Conservation (phyloP, 2,329 filamentous ascomycete species). For the Pseudogymnoascus verrucosus region DNA sequence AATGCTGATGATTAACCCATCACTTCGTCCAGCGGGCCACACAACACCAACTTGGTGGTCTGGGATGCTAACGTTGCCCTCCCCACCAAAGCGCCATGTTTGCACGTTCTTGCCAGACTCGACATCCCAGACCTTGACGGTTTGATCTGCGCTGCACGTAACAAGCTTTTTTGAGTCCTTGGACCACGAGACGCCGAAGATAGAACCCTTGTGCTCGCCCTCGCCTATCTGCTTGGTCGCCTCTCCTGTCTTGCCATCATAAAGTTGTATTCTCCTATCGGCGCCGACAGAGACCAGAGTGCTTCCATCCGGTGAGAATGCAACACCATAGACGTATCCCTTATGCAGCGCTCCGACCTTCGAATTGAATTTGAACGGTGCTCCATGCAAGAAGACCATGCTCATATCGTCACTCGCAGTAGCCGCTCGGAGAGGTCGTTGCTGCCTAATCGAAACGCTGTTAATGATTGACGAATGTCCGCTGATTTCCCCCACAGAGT, state of each 20-base stretch:
- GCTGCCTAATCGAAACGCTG: slow-evolving; percentile 78
- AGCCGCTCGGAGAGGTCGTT: slow-evolving; percentile 82
- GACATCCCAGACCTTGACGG: slow-evolving; percentile 88
- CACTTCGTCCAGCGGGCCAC: slow-evolving; percentile 72
- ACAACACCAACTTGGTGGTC: slow-evolving; percentile 94
- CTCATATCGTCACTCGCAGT: slow-evolving; percentile 87
- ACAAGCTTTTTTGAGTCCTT: slow-evolving; percentile 78
- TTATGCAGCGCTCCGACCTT: slow-evolving; percentile 72
- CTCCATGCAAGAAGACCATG: slow-evolving; percentile 86
- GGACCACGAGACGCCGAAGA: slow-evolving; percentile 87
- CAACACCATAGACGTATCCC: slow-evolving; percentile 80
- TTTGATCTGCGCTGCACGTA: slow-evolving; percentile 90
- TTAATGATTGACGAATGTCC: slow-evolving; percentile 91
- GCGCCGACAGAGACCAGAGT: slow-evolving; percentile 80
- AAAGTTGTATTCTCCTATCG: slow-evolving; percentile 88
- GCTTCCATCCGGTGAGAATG: slow-evolving; percentile 82
- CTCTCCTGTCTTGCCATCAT: slow-evolving; percentile 93
- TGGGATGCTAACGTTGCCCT: slow-evolving; percentile 60
- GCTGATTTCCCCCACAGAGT: slow-evolving; percentile 87
- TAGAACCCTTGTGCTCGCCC: slow-evolving; percentile 82
- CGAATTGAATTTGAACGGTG: slow-evolving; percentile 92
- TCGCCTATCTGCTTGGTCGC: slow-evolving; percentile 69
- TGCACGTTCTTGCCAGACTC: slow-evolving; percentile 70
- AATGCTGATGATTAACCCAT: slow-evolving; percentile 83
- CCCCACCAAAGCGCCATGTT: slow-evolving; percentile 76